Conservation (phyloP, 768 basidiomycete species). For the Rubroboletus satanas region DNA sequence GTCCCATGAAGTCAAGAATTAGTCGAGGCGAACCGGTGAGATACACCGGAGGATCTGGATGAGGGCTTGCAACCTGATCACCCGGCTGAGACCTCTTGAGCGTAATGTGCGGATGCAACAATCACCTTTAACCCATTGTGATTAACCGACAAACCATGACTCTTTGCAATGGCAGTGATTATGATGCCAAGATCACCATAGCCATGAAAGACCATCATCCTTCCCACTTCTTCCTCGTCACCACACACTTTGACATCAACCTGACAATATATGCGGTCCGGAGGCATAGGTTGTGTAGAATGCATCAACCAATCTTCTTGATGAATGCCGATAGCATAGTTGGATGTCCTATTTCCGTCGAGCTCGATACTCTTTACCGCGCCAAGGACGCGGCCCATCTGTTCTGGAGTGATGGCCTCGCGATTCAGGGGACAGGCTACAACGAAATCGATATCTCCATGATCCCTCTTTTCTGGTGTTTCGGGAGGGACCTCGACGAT, state of each 20-base stretch:
- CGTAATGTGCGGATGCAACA: not conserved
- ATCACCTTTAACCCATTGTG: constrained; percentile 57
- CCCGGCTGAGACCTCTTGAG: constrained; percentile 18
- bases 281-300: constrained; percentile 3
- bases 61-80: constrained; percentile 26
- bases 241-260: constrained; percentile 62
- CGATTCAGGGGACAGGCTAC: constrained; percentile 43
- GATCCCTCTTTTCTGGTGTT: constrained; percentile 59
- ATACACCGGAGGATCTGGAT: constrained; percentile 38
- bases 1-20: constrained; percentile 54
- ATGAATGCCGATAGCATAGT: constrained; percentile 54
- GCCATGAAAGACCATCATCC: constrained; percentile 52
- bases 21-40: constrained; percentile 47
- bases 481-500: constrained; percentile 55
- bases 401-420: constrained; percentile 31
- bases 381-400: constrained; percentile 41
- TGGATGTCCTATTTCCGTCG: constrained; percentile 54
- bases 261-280: constrained; percentile 36
- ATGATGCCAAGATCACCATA: constrained; percentile 77
- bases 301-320: constrained; percentile 36
- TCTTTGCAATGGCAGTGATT: constrained; percentile 51
- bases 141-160: constrained; percentile 48
- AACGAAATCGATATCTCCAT: constrained; percentile 70
- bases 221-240: constrained; percentile 46
- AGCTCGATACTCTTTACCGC: constrained; percentile 45